Evolutionary conservation across 306 rosid genomes (phyloP), one percentile per base, ranked within the genome.

Genomic region (Medicago ruthenica): DNA sequence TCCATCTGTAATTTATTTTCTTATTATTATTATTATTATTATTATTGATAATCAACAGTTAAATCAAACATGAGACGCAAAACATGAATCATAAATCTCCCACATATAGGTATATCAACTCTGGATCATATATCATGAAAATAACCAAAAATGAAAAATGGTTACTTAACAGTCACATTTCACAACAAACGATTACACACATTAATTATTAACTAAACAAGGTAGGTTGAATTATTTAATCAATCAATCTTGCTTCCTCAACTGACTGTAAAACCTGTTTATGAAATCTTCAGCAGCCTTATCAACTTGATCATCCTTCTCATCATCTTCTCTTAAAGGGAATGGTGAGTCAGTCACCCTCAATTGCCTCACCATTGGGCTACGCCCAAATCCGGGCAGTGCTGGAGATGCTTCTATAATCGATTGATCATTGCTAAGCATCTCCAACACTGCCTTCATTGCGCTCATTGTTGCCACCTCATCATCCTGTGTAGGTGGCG

Each of bases 281-380:
- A 96, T 96, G 66, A 92, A 96, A 66, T 79, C 96, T 81, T 89
- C 99, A 0, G 99, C 99, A 1, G 86, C 96, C 76, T 90, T 77
- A 70, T 96, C 97, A 7, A 95, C 92, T 12, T 48, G 87, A 50
- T 75, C 39, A 24, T 89, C 90, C 16, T 50, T 64, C 9, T 70
- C 87, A 11, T 90, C 87, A 0, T 37, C 80, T 5, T 85, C 88
- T 17, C 82, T 75, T 39, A 95, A 39, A 2, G 97, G 97, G 16
- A 92, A 95, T 11, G 99, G 99, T 0, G 99, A 95, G 83, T 95
- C 99, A 0, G 99, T 92, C 6, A 95, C 89, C 83, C 99, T 89
- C 77, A 92, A 73, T 76, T 88, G 96, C 62, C 92, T 83, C 61
- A 83, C 96, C 82, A 67, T 67, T 3, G 93, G 95, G 74, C 87